phyloP scores from a whole-genome alignment of 352 stramenopile genomes.

The Globisporangium alternatum region DNA sequence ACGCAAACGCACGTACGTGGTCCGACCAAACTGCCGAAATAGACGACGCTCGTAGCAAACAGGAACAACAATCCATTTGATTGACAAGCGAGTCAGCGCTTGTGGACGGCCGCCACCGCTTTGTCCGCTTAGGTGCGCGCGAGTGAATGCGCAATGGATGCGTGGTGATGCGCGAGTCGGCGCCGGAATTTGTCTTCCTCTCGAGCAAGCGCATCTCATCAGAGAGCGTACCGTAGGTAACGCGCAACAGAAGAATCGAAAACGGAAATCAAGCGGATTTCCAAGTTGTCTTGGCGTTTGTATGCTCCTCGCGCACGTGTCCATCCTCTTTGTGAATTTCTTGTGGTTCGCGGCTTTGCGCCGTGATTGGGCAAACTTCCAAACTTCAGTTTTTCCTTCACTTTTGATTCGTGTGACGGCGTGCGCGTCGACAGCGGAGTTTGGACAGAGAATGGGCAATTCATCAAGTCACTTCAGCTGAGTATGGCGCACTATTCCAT shows the following conservation, averaged over 20 bases:
- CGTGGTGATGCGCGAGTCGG: not conserved
- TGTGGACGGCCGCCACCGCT: not conserved
- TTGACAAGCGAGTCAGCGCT: too few species aligned
- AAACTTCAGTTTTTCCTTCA: constrained; percentile 8
- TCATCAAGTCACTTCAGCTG: too few species aligned
- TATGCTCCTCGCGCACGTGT: not conserved
- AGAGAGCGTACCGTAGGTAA: constrained; percentile 4
- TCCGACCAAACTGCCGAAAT: constrained; percentile 11
- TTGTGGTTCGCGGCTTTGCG: constrained; percentile 2
- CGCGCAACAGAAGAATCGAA: not conserved
- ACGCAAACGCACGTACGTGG: not conserved
- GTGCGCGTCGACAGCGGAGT: constrained; percentile 12
- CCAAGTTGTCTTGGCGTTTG: not conserved
- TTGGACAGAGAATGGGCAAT: not conserved
- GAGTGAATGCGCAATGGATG: constrained; percentile 2
- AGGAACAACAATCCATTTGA: too few species aligned
- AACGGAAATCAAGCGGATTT: not conserved
- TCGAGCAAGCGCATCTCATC: not conserved
- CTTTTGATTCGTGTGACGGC: constrained; percentile 14
- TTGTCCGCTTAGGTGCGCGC: not conserved
- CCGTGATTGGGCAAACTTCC: constrained; percentile 12
- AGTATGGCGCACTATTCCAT: too few species aligned
- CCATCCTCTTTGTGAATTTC: not conserved
- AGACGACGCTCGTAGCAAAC: not conserved
- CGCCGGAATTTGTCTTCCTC: constrained; percentile 1